Evolutionary conservation across 2,329 filamentous ascomycete species (phyloP).

Genomic region (Aspergillus sp.): DNA sequence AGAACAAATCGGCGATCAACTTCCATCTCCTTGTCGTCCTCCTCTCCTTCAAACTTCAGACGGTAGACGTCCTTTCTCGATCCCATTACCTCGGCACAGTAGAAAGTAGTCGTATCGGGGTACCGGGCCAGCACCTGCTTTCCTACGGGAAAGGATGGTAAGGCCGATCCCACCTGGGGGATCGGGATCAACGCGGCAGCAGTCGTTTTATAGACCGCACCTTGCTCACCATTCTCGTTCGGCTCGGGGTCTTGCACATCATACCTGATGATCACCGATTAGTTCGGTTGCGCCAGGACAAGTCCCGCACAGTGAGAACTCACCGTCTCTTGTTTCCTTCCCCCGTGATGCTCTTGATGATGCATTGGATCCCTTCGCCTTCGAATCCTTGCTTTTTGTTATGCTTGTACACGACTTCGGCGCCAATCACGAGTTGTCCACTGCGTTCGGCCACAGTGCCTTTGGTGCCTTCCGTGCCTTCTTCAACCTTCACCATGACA

Average conservation of each 20-base stretch:
- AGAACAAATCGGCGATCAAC: slow-evolving; percentile 75
- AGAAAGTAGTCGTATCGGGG: slow-evolving; percentile 81
- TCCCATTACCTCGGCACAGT: slow-evolving; percentile 77
- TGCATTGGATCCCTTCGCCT: slow-evolving; percentile 67
- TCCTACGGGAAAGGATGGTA: slow-evolving; percentile 63
- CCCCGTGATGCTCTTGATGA: slow-evolving; percentile 71
- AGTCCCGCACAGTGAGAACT: slow-evolving; percentile 13
- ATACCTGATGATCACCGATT: slow-evolving; percentile 51
- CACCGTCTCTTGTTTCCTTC: slow-evolving; percentile 68
- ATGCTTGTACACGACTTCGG: slow-evolving; percentile 52
- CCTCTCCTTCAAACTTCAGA: slow-evolving; percentile 77
- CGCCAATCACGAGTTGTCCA: slow-evolving; percentile 45
- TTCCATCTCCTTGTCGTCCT: slow-evolving; percentile 69
- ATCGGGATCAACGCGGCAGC: slow-evolving; percentile 77
- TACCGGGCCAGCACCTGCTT: slow-evolving; percentile 76
- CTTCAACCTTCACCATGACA: slow-evolving; percentile 42
- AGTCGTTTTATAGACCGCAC: slow-evolving; percentile 63
- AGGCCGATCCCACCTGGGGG: slow-evolving; percentile 57
- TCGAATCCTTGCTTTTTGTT: slow-evolving; percentile 52
- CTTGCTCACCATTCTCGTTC: slow-evolving; percentile 65
- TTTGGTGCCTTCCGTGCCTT: slow-evolving; percentile 43
- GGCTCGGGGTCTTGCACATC: slow-evolving; percentile 78
- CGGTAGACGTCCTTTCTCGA: slow-evolving; percentile 54
- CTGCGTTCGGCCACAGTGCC: slow-evolving; percentile 45
- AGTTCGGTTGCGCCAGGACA: slow-evolving; percentile 14